A percentile compares a stretch with the other conserved stretches of the same genome.
Conservation (phyloP, 1,139 yeast genomes). For the Suhomyces bolitotheri region DNA sequence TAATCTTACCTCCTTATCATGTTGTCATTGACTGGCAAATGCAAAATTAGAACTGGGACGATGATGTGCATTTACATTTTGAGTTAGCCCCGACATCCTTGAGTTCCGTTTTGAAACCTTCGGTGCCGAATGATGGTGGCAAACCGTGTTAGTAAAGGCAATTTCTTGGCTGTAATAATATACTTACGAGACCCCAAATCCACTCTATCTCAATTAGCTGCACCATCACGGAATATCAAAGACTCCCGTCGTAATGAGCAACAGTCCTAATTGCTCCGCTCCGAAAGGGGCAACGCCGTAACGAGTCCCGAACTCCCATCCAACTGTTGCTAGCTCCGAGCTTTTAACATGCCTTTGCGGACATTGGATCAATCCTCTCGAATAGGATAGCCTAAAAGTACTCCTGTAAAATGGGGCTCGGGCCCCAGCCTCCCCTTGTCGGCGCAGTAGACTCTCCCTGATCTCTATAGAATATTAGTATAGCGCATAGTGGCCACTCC, state of each 20-base stretch:
- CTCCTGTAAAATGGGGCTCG: constrained; percentile 1
- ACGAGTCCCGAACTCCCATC: background rate
- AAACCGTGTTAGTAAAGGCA: background rate
- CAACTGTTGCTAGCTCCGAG: constrained; percentile 6
- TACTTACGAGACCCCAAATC: constrained; percentile 11
- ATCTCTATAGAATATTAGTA: too few species aligned
- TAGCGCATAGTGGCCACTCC: too few species aligned
- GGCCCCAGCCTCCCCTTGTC: too few species aligned
- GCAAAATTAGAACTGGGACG: too few species aligned
- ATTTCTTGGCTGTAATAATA: background rate
- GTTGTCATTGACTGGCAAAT: too few species aligned
- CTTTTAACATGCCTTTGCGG: constrained; percentile 12
- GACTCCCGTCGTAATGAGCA: constrained; percentile 1
- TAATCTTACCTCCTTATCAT: too few species aligned
- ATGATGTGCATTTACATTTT: too few species aligned
- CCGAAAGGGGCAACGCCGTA: constrained; percentile 2
- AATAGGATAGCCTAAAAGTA: constrained; percentile 17
- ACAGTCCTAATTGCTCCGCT: background rate
- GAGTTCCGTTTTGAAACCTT: too few species aligned
- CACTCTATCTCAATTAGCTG: constrained; percentile 10
- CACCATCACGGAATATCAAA: background rate
- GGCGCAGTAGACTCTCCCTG: too few species aligned
- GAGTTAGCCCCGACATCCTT: too few species aligned
- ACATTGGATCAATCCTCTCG: constrained; percentile 18
- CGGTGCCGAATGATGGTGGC: too few species aligned